Evolutionary conservation across 371 early-diverging fungal species (phyloP).

Genomic region (Mortierella sp.): DNA sequence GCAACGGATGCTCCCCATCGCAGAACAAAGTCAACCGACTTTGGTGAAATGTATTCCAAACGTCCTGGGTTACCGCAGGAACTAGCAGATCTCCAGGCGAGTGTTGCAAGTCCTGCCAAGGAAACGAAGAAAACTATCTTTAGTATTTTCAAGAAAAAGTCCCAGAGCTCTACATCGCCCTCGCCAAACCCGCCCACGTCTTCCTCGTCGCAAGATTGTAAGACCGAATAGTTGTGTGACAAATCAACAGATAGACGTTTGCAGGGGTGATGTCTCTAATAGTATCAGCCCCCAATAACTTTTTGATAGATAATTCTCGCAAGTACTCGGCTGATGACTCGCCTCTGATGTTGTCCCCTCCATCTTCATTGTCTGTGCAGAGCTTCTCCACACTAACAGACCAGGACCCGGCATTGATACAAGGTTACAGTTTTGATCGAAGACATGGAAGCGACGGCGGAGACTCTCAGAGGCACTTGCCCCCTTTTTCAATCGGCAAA

Average conservation of each 20-base stretch:
- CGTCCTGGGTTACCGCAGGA: constrained; percentile 39
- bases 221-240: background rate
- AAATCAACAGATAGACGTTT: background rate
- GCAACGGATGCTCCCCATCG: constrained; percentile 28
- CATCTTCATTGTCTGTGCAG: constrained; percentile 28
- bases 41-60: constrained; percentile 41
- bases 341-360: constrained; percentile 11
- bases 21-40: constrained; percentile 50
- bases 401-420: constrained; percentile 10
- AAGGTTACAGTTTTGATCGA: constrained; percentile 16
- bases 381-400: constrained; percentile 21
- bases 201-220: constrained; percentile 24
- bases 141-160: constrained; percentile 40
- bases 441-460: constrained; percentile 42
- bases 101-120: constrained; percentile 34
- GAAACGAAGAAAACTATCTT: constrained; percentile 47
- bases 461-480: constrained; percentile 28
- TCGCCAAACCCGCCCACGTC: constrained; percentile 2
- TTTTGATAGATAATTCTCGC: constrained; percentile 21
- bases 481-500: constrained; percentile 30
- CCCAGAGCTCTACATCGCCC: constrained; percentile 13
- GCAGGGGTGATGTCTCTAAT: too few species aligned
- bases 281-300: background rate
- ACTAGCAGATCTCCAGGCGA: constrained; percentile 19
- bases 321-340: constrained; percentile 47